Base-by-base conservation (phyloP, 1,139 yeast species). In the Blastobotrys capitulatus region DNA sequence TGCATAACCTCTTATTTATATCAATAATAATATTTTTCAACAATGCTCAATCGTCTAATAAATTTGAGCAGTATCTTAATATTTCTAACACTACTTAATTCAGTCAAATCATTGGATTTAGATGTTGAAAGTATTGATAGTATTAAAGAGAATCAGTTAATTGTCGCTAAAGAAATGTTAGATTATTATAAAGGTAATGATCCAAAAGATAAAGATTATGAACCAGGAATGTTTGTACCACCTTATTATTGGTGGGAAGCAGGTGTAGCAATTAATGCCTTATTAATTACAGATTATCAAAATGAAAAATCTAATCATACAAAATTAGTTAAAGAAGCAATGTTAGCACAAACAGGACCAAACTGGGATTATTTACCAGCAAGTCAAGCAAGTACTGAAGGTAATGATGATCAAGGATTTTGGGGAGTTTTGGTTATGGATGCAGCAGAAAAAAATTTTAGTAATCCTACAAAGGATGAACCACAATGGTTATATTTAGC, bases 181-280 rank as follows among this genome's bases (percentile, higher is more conserved):
- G 80, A 82, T 65, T 87, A 87, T 65, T 85, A 87, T 27, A 26
- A 37, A n/a, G 26, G 26, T 15, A 37, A 15, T 15, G 22, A 35
- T 16, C 38, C 38, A 16, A 35, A 35, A 9, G 27, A 19, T n/a
- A 27, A 37, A 8, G 10, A 13, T n/a, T n/a, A 22, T n/a, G 40
- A 41, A 26, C 69, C 87, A 40, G 97, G 97, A 46, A 82, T 83
- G 90, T 86, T 89, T 66, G 70, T 83, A 1, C 68, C 71, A 65
- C 97, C 97, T 0, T 89, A 89, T 74, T 90, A 89, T 73, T 90
- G 97, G 97, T 89, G 97, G 97, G 92, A 89, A 71, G 96, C 96
- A 31, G 97, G 97, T 62, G 96, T 95, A 56, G 97, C 95, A 6
- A 87, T 89, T 87, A 95, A 96, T 6, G 75, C 86, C 16, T 73